Evolutionary conservation across 2,329 filamentous ascomycete species (phyloP).

Genomic region (Sporothrix euskadiensis): DNA sequence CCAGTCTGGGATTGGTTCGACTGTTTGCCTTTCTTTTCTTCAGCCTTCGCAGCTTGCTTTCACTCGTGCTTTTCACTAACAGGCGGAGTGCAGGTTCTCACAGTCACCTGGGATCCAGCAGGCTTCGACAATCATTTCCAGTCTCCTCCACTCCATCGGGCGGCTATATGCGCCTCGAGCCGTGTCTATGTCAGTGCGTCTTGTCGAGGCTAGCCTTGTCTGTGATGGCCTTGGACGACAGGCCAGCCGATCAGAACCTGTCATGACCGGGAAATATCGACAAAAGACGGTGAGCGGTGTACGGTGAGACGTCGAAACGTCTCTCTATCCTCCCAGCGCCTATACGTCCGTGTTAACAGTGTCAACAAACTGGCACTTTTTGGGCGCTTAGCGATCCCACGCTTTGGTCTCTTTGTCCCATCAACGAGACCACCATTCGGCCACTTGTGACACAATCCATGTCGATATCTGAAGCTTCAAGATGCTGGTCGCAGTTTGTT

Average conservation of each 20-base stretch:
- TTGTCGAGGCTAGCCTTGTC: background rate
- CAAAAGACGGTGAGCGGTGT: slow-evolving; percentile 11
- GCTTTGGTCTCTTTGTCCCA: background rate
- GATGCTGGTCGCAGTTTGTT: background rate
- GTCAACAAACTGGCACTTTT: background rate
- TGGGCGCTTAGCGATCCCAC: background rate
- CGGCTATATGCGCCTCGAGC: background rate
- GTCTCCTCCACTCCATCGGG: background rate
- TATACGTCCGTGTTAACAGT: background rate
- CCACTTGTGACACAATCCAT: background rate
- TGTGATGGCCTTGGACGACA: background rate
- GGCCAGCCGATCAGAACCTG: background rate
- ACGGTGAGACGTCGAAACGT: background rate
- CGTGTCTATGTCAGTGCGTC: background rate
- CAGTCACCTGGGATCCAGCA: background rate
- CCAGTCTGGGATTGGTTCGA: background rate
- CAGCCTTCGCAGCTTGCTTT: background rate
- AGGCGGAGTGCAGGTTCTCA: slow-evolving; percentile 1
- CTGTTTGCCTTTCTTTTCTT: background rate
- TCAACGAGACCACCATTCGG: background rate
- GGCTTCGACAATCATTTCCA: background rate
- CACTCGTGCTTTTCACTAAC: background rate
- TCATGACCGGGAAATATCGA: background rate
- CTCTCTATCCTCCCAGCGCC: too few species aligned
- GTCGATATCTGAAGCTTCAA: background rate